Percentiles rank a stretch among this genome's conserved stretches.
These are phyloP conservation scores for Sporisorium graminicola DNA, from an alignment of 1,284 basidiomycete species.

Conservation along the genomic window DNA sequence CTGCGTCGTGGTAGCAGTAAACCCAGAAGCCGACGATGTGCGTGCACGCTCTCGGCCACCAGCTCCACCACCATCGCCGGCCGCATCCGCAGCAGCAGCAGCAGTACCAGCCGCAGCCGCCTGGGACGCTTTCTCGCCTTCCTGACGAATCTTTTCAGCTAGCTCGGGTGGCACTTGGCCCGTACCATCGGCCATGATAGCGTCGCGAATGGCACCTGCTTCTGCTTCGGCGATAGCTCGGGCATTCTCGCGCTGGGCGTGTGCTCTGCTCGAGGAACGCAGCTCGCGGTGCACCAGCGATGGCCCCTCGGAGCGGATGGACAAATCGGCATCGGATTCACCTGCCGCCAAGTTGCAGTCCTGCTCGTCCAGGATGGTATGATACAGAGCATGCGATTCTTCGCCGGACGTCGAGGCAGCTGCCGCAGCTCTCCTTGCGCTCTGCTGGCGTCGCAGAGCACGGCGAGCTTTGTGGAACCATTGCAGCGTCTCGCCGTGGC, in stretches of 20 bases:
- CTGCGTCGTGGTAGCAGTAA: conserved; percentile 9
- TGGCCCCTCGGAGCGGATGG: conserved; percentile 35
- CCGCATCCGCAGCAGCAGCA: background rate
- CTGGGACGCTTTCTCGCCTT: conserved; percentile 22
- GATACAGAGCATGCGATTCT: background rate
- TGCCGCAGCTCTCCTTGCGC: conserved; percentile 24
- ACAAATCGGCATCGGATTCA: conserved; percentile 42
- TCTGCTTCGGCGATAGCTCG: conserved; percentile 52
- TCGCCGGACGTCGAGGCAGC: conserved; percentile 6
- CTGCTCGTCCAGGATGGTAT: conserved; percentile 14
- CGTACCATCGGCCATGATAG: conserved; percentile 54
- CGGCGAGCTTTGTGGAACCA: conserved; percentile 57
- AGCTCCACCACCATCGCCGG: background rate
- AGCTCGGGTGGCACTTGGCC: conserved; percentile 38
- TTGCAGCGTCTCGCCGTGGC: conserved; percentile 47
- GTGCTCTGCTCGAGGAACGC: conserved; percentile 21
- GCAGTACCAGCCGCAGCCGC: background rate
- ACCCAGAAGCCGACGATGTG: conserved; percentile 9
- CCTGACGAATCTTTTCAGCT: conserved; percentile 34
- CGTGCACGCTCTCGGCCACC: background rate
- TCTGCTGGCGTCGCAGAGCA: conserved; percentile 43
- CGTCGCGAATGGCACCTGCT: conserved; percentile 49
- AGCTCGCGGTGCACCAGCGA: conserved; percentile 17
- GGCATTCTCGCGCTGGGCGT: conserved; percentile 22
- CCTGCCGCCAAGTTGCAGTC: conserved; percentile 21